A percentile compares a stretch with the other conserved stretches of the same genome.
These are phyloP conservation scores for Tuber calosporum DNA, from an alignment of 495 filamentous ascomycete species.

Conservation along the genomic window DNA sequence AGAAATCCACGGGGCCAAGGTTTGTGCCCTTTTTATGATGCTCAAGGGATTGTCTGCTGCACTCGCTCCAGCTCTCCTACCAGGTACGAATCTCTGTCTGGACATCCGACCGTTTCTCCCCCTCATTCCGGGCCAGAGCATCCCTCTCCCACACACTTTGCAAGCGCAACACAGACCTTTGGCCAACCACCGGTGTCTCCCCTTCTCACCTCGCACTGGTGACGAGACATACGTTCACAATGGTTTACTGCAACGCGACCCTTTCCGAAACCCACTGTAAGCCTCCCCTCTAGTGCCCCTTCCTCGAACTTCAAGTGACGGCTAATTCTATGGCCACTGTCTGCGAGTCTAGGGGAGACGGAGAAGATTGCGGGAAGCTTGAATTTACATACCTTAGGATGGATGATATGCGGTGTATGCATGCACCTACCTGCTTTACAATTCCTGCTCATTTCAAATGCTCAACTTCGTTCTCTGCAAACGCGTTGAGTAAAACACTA, in stretches of 20 bases:
- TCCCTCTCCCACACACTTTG: not conserved
- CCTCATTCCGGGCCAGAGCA: not conserved
- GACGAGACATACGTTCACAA: slow-evolving; percentile 2
- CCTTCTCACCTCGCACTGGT: not conserved
- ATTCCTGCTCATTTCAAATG: not conserved
- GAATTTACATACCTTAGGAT: slow-evolving; percentile 47
- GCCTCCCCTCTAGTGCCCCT: not conserved
- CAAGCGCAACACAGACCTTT: not conserved
- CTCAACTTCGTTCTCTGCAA: slow-evolving; percentile 27
- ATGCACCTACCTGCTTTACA: slow-evolving; percentile 8
- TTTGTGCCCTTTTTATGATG: not conserved
- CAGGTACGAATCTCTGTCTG: not conserved
- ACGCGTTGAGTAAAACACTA: slow-evolving; percentile 37
- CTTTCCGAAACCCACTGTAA: slow-evolving; percentile 40
- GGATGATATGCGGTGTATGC: slow-evolving; percentile 53
- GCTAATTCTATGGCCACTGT: slow-evolving; percentile 16
- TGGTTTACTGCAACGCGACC: slow-evolving; percentile 37
- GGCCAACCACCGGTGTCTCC: not conserved
- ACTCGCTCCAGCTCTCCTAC: not conserved
- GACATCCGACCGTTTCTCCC: not conserved
- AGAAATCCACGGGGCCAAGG: not conserved
- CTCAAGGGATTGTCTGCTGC: not conserved
- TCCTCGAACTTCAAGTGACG: slow-evolving; percentile 4
- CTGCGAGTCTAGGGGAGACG: slow-evolving; percentile 29
- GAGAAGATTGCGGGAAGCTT: slow-evolving; percentile 35